Base-by-base conservation (phyloP, 179 eudicot genomes). In the Patellifolia procumbens region DNA sequence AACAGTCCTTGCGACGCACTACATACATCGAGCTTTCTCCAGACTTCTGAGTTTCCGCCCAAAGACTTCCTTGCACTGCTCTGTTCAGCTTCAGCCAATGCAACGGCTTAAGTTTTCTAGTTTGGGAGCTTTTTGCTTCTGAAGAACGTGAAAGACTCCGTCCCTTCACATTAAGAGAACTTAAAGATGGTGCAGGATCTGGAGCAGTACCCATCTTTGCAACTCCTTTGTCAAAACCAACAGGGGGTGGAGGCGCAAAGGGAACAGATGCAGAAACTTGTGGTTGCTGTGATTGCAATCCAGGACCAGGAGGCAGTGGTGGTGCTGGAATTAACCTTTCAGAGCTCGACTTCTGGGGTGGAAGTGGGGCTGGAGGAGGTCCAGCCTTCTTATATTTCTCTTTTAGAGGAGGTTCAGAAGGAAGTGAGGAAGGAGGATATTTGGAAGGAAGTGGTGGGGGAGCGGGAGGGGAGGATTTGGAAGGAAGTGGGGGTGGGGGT, bases 171-270 rank as follows among this genome's bases (percentile, higher is more conserved):
- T 74, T 71, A 24, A 83, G 72, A 43, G 87, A 84, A 67, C 69
- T 31, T 60, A 70, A 68, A 65, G 92, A 90, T 42, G 94, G 89
- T 13, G 88, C 85, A 3, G 82, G 74, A 43, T 58, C 69, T 48
- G 80, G 37, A 70, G 67, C 46, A 75, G 78, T 22, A 32, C 74
- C 81, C 29, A 55, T 31, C 70, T 78, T 87, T 52, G 77, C 46
- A 69, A 67, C 62, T 58, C 80, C 86, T 56, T 80, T 81, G 39
- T 19, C 32, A 63, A 81, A 58, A 78, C 74, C 74, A 42, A 52
- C 58, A 48, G 91, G 94, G 49, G 88, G 88, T 31, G 91, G 92
- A 3, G 94, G 91, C 8, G 89, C 80, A 70, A 82, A 74, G 31
- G 91, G 90, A 62, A 78, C 75, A 59, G 55, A 42, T 22, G 73